phyloP scores from a whole-genome alignment of 805 yeast genomes.

The Wickerhamomyces chaumierensis region DNA sequence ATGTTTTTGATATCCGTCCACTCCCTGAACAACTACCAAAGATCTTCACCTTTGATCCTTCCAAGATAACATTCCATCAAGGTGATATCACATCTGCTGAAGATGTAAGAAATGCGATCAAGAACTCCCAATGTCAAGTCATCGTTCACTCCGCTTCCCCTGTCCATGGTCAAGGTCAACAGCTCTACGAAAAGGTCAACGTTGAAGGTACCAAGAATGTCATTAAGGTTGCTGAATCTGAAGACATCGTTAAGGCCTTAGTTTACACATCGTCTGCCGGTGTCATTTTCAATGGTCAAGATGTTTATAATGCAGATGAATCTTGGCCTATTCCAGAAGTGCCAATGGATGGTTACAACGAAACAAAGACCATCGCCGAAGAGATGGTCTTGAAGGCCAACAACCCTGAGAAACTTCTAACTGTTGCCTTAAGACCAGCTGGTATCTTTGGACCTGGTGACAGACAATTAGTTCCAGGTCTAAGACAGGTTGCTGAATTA shows the following conservation, averaged over 20 bases:
- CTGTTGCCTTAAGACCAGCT: conserved; percentile 90
- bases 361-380: conserved; percentile 90
- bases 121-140: conserved; percentile 48
- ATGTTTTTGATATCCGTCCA: conserved; percentile 87
- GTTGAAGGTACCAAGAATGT: conserved; percentile 80
- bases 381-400: conserved; percentile 67
- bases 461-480: conserved; percentile 89
- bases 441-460: conserved; percentile 99
- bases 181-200: conserved; percentile 79
- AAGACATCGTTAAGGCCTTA: conserved; percentile 40
- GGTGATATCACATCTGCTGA: conserved; percentile 77
- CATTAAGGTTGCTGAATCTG: conserved; percentile 47
- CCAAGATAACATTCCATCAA: conserved; percentile 45
- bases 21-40: conserved; percentile 61
- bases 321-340: conserved; percentile 83
- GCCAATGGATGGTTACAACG: conserved; percentile 95
- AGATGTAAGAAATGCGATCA: conserved; percentile 58
- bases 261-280: conserved; percentile 98
- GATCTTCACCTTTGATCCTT: conserved; percentile 63
- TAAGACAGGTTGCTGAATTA: conserved; percentile 66
- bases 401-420: conserved; percentile 38
- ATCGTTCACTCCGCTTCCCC: conserved; percentile 97
- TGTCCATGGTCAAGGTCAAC: conserved; percentile 76
- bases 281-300: conserved; percentile 92
- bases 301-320: conserved; percentile 86